Conservation (phyloP, 2,329 filamentous ascomycete species). For the Xylariaceae sp. region DNA sequence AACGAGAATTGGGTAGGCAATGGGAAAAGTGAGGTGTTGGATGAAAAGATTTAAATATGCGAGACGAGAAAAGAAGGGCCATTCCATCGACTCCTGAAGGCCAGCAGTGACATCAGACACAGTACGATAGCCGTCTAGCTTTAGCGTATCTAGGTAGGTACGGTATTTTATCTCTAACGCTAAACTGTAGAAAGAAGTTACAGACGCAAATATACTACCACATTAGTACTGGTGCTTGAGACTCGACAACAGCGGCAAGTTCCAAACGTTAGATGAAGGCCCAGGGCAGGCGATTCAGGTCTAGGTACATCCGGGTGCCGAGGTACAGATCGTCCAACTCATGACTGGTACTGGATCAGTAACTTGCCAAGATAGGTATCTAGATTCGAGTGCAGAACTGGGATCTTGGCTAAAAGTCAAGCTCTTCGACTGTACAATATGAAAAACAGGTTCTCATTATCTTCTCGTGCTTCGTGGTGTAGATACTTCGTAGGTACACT, state of each 20-base stretch:
- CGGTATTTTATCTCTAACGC: background rate
- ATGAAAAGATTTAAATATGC: background rate
- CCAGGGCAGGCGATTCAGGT: background rate
- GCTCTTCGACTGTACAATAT: no score
- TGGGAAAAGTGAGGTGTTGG: background rate
- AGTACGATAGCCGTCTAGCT: background rate
- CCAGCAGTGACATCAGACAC: constrained; percentile 14
- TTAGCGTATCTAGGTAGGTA: background rate
- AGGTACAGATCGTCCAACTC: no score
- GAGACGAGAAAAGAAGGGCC: background rate
- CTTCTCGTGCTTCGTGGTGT: no score
- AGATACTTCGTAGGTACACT: no score
- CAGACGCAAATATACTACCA: background rate
- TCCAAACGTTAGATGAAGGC: no score
- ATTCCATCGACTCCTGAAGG: background rate
- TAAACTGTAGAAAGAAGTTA: background rate
- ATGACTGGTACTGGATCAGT: no score
- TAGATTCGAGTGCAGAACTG: no score
- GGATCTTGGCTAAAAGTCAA: no score
- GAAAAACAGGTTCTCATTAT: no score
- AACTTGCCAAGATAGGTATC: no score
- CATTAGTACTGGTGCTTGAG: background rate
- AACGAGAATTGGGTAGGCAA: constrained; percentile 9
- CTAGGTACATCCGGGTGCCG: background rate
- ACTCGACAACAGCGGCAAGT: no score